Evolutionary conservation across 805 yeast species (phyloP), one percentile per base, ranked within the genome.

Genomic region (Metschnikowia orientalis): DNA sequence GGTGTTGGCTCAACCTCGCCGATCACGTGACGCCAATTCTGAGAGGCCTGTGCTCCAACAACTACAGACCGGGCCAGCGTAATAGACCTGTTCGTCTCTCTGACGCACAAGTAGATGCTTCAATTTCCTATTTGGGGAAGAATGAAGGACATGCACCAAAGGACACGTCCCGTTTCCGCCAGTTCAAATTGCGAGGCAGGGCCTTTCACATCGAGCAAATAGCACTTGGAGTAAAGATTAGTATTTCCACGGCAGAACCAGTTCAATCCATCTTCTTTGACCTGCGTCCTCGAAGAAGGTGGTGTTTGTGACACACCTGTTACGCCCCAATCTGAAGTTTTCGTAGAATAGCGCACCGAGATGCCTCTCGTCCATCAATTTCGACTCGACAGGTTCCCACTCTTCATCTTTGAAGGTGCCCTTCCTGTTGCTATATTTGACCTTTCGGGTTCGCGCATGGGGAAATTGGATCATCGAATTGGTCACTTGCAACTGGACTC

Each of bases 401-500:
- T 26, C 18, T n/a, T 19, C 37, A 5, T 17, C 23, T 8, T 7
- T 19, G 22, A 40, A 38, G 8, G 9, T 19, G 11, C 31, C 23
- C 5, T 27, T 21, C 21, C 30, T 26, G 8, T 22, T 20, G 14
- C 26, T 22, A 16, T 23, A 43, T 14, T 26, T 23, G 13, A 45
- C 31, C 14, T 23, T 20, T 4, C 49, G 18, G 6, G 40, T 38
- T 7, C 28, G 34, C 6, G 49, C 49, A 5, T 22, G 12, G 10
- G 49, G 49, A 21, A 41, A 45, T 18, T 38, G 35, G 10, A 38
- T 34, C 42, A 45, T 41, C 12, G 31, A 28, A 26, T 35, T 45
- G 30, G 42, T 45, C 13, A 38, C 45, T 34, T 45, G 49, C 24
- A 45, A 25, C 32, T 45, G 49, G 18, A 29, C 44, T 4, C 34